A percentile compares a stretch with the other conserved stretches of the same genome.
These are phyloP conservation scores for Aspergillus sp. DNA, from an alignment of 2,329 filamentous ascomycete species.

Conservation along the genomic window DNA sequence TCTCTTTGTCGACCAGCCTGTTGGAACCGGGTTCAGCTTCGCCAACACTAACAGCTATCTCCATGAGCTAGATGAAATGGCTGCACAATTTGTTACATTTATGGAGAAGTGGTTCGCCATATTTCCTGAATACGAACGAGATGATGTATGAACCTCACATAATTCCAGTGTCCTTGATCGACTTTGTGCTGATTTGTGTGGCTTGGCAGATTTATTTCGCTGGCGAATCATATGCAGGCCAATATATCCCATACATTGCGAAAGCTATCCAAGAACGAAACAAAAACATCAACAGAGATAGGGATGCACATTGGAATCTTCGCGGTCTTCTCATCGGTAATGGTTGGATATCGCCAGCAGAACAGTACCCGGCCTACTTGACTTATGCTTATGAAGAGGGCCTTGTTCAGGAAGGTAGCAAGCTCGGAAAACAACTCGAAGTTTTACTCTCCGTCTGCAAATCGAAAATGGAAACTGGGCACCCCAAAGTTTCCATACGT, in stretches of 20 bases:
- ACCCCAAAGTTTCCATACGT: slow-evolving; percentile 64
- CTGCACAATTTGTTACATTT: slow-evolving; percentile 81
- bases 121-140: slow-evolving; percentile 87
- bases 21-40: slow-evolving; percentile 95
- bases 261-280: slow-evolving; percentile 87
- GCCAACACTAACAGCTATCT: slow-evolving; percentile 86
- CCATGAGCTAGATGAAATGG: slow-evolving; percentile 84
- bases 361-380: slow-evolving; percentile 88
- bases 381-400: slow-evolving; percentile 76
- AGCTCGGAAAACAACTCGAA: slow-evolving; percentile 65
- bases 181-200: slow-evolving; percentile 9
- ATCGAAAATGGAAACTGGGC: slow-evolving; percentile 56
- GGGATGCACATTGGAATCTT: slow-evolving; percentile 66
- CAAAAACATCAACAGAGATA: slow-evolving; percentile 50
- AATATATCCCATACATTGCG: slow-evolving; percentile 97
- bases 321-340: slow-evolving; percentile 91
- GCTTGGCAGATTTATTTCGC: slow-evolving; percentile 76
- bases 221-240: slow-evolving; percentile 94
- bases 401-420: slow-evolving; percentile 67
- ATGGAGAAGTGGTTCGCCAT: slow-evolving; percentile 86
- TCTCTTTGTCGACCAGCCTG: slow-evolving; percentile 94
- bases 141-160: slow-evolving; percentile 69
- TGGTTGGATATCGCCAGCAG: slow-evolving; percentile 88
- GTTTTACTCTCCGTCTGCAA: slow-evolving; percentile 68
- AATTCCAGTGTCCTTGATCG: not conserved